These are phyloP conservation scores for Candida cerambycidarum DNA, from an alignment of 805 yeast species.

Conservation along the genomic window DNA sequence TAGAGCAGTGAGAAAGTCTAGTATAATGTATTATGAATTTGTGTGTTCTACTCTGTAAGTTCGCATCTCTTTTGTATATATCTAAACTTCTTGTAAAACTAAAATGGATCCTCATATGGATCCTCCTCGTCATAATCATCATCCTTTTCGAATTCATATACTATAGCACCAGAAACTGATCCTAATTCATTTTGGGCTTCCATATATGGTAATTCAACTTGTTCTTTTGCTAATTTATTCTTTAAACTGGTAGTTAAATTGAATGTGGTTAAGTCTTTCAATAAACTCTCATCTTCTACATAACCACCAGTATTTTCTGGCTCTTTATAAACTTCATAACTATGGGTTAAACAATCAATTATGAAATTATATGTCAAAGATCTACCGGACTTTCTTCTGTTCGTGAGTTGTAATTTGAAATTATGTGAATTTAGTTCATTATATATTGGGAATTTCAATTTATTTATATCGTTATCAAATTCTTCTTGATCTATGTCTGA, in stretches of 20 bases:
- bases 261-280: constrained; percentile 83
- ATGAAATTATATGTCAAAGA: constrained; percentile 55
- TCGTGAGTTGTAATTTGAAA: constrained; percentile 55
- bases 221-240: constrained; percentile 76
- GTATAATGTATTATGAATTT: too few species aligned
- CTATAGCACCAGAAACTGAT: constrained; percentile 83
- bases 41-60: too few species aligned
- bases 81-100: constrained; percentile 14
- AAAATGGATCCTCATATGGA: constrained; percentile 95
- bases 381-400: constrained; percentile 84
- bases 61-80: too few species aligned
- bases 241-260: constrained; percentile 72
- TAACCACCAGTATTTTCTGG: constrained; percentile 15
- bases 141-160: constrained; percentile 92
- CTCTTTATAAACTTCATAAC: constrained; percentile 29
- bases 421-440: constrained; percentile 44
- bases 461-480: constrained; percentile 36
- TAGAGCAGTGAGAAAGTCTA: too few species aligned
- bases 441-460: constrained; percentile 47
- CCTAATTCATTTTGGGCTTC: constrained; percentile 76
- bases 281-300: constrained; percentile 51
- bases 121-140: constrained; percentile 98
- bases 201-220: constrained; percentile 87
- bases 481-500: constrained; percentile 47
- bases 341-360: constrained; percentile 51